Conservation (phyloP, 495 filamentous ascomycete species). For the Viridothelium virens region DNA sequence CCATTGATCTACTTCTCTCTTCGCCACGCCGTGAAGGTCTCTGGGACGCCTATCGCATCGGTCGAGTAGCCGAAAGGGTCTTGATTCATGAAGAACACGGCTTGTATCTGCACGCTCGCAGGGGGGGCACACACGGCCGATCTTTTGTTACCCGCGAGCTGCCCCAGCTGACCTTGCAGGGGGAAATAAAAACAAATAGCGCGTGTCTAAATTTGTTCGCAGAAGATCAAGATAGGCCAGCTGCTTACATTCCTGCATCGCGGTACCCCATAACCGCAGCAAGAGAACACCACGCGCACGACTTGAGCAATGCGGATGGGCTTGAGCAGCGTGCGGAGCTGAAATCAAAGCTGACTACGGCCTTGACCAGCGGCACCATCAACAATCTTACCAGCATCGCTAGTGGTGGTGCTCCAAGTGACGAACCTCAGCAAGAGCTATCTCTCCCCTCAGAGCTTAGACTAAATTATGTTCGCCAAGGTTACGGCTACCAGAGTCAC, state of each 20-base stretch:
- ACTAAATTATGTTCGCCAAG: background rate
- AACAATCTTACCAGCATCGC: background rate
- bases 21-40: slow-evolving; percentile 18
- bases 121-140: background rate
- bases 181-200: background rate
- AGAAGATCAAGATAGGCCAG: background rate
- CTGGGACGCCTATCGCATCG: slow-evolving; percentile 14
- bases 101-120: background rate
- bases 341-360: too few relatives aligned
- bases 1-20: slow-evolving; percentile 14
- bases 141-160: background rate
- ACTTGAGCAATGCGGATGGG: too few relatives aligned
- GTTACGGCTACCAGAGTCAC: background rate
- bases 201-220: background rate
- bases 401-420: background rate
- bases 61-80: background rate
- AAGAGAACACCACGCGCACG: too few relatives aligned
- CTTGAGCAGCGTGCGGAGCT: too few relatives aligned
- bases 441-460: background rate
- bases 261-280: too few relatives aligned
- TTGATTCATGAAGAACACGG: background rate
- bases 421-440: background rate
- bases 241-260: background rate
- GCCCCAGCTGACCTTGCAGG: background rate
- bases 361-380: background rate